Evolutionary conservation across 352 stramenopile species (phyloP), one percentile per base, ranked within the genome.

Genomic region (Peronospora farinosa): DNA sequence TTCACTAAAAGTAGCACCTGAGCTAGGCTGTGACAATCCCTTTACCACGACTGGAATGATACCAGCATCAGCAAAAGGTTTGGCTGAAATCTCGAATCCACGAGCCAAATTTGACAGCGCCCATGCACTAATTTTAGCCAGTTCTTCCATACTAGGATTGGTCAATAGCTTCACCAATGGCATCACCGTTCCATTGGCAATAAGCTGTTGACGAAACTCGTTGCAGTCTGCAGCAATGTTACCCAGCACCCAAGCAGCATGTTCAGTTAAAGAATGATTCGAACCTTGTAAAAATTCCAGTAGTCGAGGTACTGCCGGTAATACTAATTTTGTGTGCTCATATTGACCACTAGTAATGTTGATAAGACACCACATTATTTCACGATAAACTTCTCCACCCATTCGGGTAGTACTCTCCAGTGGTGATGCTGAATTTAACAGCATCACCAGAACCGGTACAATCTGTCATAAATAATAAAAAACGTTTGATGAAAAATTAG

Each of bases 141-240:
- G 59, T 17, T 50, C 46, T 13, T 40, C 51, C 15, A 51, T 37
- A 17, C 23, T 38, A 6, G 33, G 27, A 40, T 50, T 45, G 15
- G 25, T 38, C 15, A 61, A 32, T 19, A 47, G 5, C 17, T 47
- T 51, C 1, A 55, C 40, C 7, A 61, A 31, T 39, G 53, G 45
- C 23, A 51, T n/a, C 4, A 61, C 46, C 1, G 46, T 27, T 30
- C 53, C 53, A 60, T 95, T 95, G 16, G 67, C 66, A 42, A 88
- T 86, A 13, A 94, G 69, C 30, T 86, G 61, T 50, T 91, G 77
- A n/a, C 83, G 76, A 39, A 91, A 89, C 56, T 89, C 75, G 28
- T 92, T 75, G 28, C 80, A 88, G 60, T 94, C 83, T 19, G 78
- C 83, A 1, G 80, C 83, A 50, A 94, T 92, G 57, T 94, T 94